Evolutionary conservation across 73 alveolate genomes (phyloP), one percentile per base, ranked within the genome.

Genomic region (Symbiodinium pilosum): DNA sequence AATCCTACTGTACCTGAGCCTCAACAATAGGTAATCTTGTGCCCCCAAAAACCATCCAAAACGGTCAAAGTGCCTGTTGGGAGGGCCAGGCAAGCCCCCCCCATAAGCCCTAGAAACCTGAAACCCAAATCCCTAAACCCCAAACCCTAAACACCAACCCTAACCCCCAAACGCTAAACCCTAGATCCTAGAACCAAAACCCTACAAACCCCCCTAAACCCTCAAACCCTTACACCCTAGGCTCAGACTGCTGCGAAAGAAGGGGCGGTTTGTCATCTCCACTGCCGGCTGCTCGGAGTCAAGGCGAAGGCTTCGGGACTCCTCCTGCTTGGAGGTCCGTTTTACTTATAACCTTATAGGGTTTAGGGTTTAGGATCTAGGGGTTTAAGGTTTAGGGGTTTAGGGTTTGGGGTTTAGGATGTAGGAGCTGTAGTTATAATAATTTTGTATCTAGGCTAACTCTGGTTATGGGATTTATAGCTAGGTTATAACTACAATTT

Each of bases 251-350:
- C 12, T n/a, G 4, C 41, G 32, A n/a, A 40, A 26, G 77, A 24
- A 71, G 88, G 8, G 16, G 42, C 97, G 87, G 24, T 83, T 41
- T 11, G 88, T 69, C 51, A 91, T 51, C 69, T 88, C 95, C 69
- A 88, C 32, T n/a, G 42, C 43, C 40, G 85, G 43, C 77, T 28
- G 38, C 40, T 24, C 77, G 18, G 71, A 30, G 7, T 64, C 77
- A 30, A 30, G 56, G 28, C 77, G 97, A 47, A 68, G 77, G 14
- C 43, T 56, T 64, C 94, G 85, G 30, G 69, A 38, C 68, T 91
- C 97, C 84, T 91, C 97, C 36, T 83, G 75, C 40, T 47, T 26
- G 21, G 47, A 75, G 43, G 16, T 3, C 30, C 4, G 32, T 21
- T 21, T 54, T 7, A 16, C 7, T 47, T 7, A 11, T 47, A 16